Base-by-base conservation (phyloP, 768 basidiomycete species). In the Inosperma sp. region DNA sequence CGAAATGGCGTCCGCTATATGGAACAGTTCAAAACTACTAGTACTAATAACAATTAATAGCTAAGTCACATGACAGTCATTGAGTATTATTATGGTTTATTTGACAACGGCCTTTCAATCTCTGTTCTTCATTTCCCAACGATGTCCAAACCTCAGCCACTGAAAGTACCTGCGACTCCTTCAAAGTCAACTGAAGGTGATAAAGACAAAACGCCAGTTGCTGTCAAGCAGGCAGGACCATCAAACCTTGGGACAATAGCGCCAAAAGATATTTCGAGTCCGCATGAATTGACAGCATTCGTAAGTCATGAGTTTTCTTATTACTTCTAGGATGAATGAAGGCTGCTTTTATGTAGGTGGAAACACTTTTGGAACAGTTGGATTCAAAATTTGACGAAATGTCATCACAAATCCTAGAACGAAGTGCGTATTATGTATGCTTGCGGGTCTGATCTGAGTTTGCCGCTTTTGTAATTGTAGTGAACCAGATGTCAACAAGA, bases 221-320 rank as follows among this genome's bases (percentile, higher is more conserved):
- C 72, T n/a, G 62, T 61, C 48, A 80, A 77, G 56, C 74, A 73
- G 47, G 51, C 68, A 19, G 62, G 62, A 1, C 59, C 69, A 17
- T 66, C 70, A 7, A 77, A 74, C 58, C 59, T 68, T 34, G 68
- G 76, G 3, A 66, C 64, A 43, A 70, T 69, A 49, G 72, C 63
- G 43, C 72, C 69, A 25, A 73, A 73, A 51, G 88, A 93, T 58
- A 91, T 91, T 29, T 91, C 93, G 2, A 92, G 89, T 61, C 93
- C 93, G 1, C 93, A 94, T 65, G 93, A 96, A 65, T 69, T 96
- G 56, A 95, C 93, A 25, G 91, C 91, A 17, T 96, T 93, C 69
- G 93, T 96, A 64, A 68, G 88, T 78, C 25, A 43, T 41, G 23
- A 52, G 13, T 42, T 22, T 21, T 22, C 3, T 46, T 37, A 35